These are phyloP conservation scores for Scutellaria galericulata DNA, from an alignment of 257 asterid genomes.

Conservation along the genomic window DNA sequence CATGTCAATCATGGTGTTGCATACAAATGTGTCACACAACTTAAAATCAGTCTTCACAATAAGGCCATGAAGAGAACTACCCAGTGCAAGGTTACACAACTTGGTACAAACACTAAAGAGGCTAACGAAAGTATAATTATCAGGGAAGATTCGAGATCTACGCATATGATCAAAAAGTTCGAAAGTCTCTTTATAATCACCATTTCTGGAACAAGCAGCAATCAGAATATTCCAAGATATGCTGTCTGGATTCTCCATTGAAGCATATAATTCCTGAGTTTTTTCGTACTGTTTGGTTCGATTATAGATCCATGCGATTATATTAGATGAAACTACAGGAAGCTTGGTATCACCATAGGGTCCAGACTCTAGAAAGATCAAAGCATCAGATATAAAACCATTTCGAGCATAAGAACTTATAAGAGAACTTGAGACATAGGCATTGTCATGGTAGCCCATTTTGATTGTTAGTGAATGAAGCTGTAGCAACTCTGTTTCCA, in stretches of 20 bases:
- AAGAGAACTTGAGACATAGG: slow-evolving; percentile 62
- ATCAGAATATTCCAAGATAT: slow-evolving; percentile 85
- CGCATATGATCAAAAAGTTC: slow-evolving; percentile 79
- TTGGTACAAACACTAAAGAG: slow-evolving; percentile 71
- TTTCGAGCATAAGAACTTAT: slow-evolving; percentile 68
- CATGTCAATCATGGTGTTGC: slow-evolving; percentile 80
- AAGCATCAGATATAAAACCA: slow-evolving; percentile 58
- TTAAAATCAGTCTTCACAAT: slow-evolving; percentile 50
- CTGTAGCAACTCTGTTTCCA: slow-evolving; percentile 51
- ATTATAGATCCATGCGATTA: slow-evolving; percentile 71
- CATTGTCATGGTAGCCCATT: slow-evolving; percentile 63
- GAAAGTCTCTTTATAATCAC: slow-evolving; percentile 69
- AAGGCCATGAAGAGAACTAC: slow-evolving; percentile 77
- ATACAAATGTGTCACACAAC: slow-evolving; percentile 62
- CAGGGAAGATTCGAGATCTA: slow-evolving; percentile 52
- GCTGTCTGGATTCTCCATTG: slow-evolving; percentile 69
- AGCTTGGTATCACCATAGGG: slow-evolving; percentile 36
- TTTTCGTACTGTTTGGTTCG: slow-evolving; percentile 61
- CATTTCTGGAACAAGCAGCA: slow-evolving; percentile 85
- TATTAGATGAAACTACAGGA: slow-evolving; percentile 59
- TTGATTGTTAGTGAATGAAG: slow-evolving; percentile 69
- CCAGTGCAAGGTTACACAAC: slow-evolving; percentile 70
- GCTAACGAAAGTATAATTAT: slow-evolving; percentile 78
- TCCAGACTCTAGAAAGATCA: slow-evolving; percentile 44
- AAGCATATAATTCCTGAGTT: slow-evolving; percentile 77